phyloP scores from a whole-genome alignment of 2,329 filamentous ascomycete genomes.

The Fonsecaea pedrosoi region DNA sequence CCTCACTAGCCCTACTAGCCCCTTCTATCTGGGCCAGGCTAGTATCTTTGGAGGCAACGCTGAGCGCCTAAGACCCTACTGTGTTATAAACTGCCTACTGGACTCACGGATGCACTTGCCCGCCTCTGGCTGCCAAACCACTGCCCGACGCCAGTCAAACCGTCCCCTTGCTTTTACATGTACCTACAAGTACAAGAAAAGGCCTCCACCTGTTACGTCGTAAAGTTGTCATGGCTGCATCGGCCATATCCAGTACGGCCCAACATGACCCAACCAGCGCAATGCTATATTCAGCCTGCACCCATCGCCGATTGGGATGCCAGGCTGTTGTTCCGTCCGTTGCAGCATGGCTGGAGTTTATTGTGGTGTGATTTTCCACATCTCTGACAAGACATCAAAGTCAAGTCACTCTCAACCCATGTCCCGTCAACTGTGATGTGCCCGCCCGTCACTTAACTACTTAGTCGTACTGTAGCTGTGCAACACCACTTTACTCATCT shows the following conservation, averaged over 20 bases:
- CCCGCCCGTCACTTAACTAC: background rate
- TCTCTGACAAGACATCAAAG: background rate
- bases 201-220: slow-evolving; percentile 17
- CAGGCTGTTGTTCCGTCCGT: no score
- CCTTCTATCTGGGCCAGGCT: slow-evolving; percentile 8
- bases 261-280: background rate
- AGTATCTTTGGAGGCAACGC: slow-evolving; percentile 12
- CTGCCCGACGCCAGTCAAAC: slow-evolving; percentile 19
- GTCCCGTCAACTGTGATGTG: background rate
- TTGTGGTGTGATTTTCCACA: slow-evolving; percentile 12
- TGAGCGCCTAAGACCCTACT: slow-evolving; percentile 24
- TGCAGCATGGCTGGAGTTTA: background rate
- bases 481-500: background rate
- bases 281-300: background rate
- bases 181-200: background rate
- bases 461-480: background rate
- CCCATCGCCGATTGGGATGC: slow-evolving; percentile 9
- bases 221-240: background rate
- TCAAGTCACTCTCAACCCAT: background rate
- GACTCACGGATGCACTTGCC: slow-evolving; percentile 19
- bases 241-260: slow-evolving; percentile 8
- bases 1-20: background rate
- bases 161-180: background rate
- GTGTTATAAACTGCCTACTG: slow-evolving; percentile 9
- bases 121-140: slow-evolving; percentile 11